Evolutionary conservation across 108 stramenopile genomes (phyloP).

Genomic region (Schizochytrium sp.): DNA sequence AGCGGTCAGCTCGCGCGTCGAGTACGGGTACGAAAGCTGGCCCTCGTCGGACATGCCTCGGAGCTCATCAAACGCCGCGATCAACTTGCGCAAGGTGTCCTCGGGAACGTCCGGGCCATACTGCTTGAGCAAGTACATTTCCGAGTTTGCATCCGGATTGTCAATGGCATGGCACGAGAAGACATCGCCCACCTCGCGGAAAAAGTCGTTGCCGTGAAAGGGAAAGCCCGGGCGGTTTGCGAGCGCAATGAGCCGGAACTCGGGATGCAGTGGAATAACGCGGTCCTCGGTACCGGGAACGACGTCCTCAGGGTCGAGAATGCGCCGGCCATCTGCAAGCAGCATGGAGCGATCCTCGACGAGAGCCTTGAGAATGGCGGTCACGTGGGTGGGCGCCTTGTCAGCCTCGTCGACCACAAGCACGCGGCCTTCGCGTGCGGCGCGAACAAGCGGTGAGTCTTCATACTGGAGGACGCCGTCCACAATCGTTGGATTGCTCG

Average conservation of each 20-base stretch:
- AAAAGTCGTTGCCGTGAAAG: constrained; percentile 76
- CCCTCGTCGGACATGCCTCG: constrained; percentile 35
- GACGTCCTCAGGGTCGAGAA: constrained; percentile 30
- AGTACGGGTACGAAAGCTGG: constrained; percentile 22
- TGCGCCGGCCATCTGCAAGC: constrained; percentile 62
- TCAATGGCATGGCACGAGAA: constrained; percentile 59
- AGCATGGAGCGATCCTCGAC: constrained; percentile 74
- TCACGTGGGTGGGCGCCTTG: constrained; percentile 76
- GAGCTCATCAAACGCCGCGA: constrained; percentile 54
- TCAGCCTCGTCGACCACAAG: constrained; percentile 82
- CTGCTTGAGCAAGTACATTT: constrained; percentile 54
- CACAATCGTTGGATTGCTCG: constrained; percentile 53
- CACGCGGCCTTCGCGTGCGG: constrained; percentile 58
- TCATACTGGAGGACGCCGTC: constrained; percentile 58
- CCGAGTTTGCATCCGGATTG: constrained; percentile 54
- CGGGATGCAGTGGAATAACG: constrained; percentile 57
- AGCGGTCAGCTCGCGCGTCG: constrained; percentile 22
- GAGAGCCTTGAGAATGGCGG: constrained; percentile 67
- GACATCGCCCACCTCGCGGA: constrained; percentile 63
- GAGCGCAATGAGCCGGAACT: constrained; percentile 65
- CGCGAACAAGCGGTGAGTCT: constrained; percentile 71
- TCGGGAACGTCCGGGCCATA: constrained; percentile 55
- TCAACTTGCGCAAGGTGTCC: constrained; percentile 46
- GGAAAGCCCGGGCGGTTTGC: constrained; percentile 76
- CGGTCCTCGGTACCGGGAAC: constrained; percentile 12